Conservation (phyloP, 768 basidiomycete species). For the Piloderma croceum region DNA sequence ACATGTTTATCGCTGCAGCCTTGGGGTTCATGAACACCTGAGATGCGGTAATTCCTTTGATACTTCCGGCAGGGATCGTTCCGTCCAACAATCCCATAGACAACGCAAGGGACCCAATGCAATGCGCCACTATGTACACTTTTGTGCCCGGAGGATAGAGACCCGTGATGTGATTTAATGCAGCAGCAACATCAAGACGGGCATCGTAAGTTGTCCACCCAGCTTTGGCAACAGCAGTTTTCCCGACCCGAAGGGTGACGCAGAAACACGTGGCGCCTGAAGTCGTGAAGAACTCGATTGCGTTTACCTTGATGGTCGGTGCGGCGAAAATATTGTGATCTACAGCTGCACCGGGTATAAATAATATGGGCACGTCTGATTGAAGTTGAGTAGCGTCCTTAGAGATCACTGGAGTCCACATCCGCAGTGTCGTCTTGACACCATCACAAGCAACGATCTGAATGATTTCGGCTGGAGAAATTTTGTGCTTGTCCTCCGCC, state of each 20-base stretch:
- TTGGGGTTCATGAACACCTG: conserved; percentile 13
- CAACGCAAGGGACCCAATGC: conserved; percentile 9
- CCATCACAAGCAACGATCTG: conserved; percentile 10
- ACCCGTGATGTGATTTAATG: conserved; percentile 8
- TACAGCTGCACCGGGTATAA: conserved; percentile 17
- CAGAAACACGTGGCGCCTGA: conserved; percentile 9
- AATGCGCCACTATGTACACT: conserved; percentile 11
- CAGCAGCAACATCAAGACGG: conserved; percentile 12
- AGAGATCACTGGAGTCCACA: conserved; percentile 12
- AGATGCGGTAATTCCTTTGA: conserved; percentile 10
- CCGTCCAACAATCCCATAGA: conserved; percentile 13
- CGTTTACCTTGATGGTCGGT: conserved; percentile 13
- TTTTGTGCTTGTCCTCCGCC: conserved; percentile 9
- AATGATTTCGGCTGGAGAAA: conserved; percentile 1
- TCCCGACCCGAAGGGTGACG: conserved; percentile 7
- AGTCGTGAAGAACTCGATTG: conserved; percentile 14
- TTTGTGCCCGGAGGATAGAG: no score
- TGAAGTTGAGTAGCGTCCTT: background rate
- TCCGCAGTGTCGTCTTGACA: conserved; percentile 8
- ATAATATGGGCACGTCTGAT: conserved; percentile 7
- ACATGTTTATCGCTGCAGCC: conserved; percentile 7
- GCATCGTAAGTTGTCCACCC: conserved; percentile 13
- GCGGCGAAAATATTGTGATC: conserved; percentile 16
- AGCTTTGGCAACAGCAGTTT: conserved; percentile 4
- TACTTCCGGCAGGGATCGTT: conserved; percentile 9